phyloP scores from a whole-genome alignment of 352 stramenopile genomes.

The Pythium dissotocum region DNA sequence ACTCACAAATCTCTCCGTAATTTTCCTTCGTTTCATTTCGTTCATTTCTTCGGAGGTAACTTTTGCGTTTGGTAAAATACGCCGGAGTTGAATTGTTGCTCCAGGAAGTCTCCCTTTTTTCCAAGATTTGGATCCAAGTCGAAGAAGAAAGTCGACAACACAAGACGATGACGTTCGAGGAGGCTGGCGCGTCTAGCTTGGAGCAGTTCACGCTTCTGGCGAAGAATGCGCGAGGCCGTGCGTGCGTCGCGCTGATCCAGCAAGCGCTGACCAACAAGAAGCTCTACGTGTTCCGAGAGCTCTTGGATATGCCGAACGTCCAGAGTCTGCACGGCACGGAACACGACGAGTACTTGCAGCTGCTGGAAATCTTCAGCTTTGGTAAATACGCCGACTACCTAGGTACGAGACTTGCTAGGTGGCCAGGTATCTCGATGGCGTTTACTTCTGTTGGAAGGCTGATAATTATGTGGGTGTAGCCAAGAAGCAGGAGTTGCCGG shows the following conservation, averaged over 20 bases:
- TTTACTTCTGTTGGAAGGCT: conserved; percentile 2
- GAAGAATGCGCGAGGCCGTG: conserved; percentile 86
- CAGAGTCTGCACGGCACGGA: conserved; percentile 76
- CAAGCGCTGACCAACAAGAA: conserved; percentile 92
- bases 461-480: conserved; percentile 24
- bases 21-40: too few relatives aligned
- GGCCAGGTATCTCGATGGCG: not conserved
- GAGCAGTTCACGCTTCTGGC: conserved; percentile 94
- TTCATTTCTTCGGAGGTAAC: too few relatives aligned
- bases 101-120: too few relatives aligned
- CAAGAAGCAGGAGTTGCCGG: conserved; percentile 61
- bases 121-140: conserved; percentile 10
- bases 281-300: conserved; percentile 92
- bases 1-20: too few relatives aligned
- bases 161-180: conserved; percentile 65
- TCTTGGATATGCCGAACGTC: conserved; percentile 91
- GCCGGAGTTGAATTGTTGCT: too few relatives aligned
- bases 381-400: conserved; percentile 87
- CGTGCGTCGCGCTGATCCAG: conserved; percentile 92
- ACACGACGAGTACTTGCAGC: conserved; percentile 71
- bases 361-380: conserved; percentile 92
- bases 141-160: not conserved
- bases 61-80: too few relatives aligned
- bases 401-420: conserved; percentile 34
- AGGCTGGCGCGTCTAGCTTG: conserved; percentile 63